These are phyloP conservation scores for Pyrenula aspistea DNA, from an alignment of 495 filamentous ascomycete genomes.

Conservation along the genomic window DNA sequence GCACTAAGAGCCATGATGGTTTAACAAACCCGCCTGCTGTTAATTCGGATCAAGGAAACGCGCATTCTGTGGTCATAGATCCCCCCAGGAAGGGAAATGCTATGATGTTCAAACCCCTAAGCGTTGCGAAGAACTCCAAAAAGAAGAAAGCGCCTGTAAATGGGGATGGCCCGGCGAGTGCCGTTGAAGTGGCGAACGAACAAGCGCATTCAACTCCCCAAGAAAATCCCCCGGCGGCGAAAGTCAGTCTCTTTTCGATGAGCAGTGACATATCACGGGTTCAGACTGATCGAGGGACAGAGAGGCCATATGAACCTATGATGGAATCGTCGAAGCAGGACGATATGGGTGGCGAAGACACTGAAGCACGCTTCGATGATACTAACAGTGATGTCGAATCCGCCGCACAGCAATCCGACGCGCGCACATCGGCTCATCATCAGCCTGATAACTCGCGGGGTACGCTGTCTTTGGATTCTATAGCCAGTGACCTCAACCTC, in stretches of 20 bases:
- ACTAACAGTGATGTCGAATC: slow-evolving; percentile 7
- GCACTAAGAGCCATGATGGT: slow-evolving; percentile 4
- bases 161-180: slow-evolving; percentile 4
- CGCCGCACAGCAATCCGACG: slow-evolving; percentile 1
- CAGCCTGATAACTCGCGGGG: neutral
- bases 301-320: slow-evolving; percentile 34
- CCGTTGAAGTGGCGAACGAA: neutral
- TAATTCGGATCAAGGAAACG: neutral
- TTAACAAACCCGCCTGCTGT: neutral
- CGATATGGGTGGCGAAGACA: slow-evolving; percentile 3
- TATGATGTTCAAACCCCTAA: slow-evolving; percentile 80
- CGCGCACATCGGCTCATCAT: neutral
- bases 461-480: slow-evolving; percentile 42
- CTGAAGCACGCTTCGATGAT: slow-evolving; percentile 8
- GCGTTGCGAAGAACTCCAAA: slow-evolving; percentile 55
- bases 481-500: slow-evolving; percentile 65
- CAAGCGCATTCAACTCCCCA: slow-evolving; percentile 8
- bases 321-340: slow-evolving; percentile 23
- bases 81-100: slow-evolving; percentile 44
- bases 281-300: neutral
- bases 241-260: slow-evolving; percentile 50
- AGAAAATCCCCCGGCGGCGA: slow-evolving; percentile 27
- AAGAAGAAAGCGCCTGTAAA: slow-evolving; percentile 44
- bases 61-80: neutral
- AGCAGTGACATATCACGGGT: neutral